phyloP scores from a whole-genome alignment of 1,284 basidiomycete species.

The Puccinia novopanici region DNA sequence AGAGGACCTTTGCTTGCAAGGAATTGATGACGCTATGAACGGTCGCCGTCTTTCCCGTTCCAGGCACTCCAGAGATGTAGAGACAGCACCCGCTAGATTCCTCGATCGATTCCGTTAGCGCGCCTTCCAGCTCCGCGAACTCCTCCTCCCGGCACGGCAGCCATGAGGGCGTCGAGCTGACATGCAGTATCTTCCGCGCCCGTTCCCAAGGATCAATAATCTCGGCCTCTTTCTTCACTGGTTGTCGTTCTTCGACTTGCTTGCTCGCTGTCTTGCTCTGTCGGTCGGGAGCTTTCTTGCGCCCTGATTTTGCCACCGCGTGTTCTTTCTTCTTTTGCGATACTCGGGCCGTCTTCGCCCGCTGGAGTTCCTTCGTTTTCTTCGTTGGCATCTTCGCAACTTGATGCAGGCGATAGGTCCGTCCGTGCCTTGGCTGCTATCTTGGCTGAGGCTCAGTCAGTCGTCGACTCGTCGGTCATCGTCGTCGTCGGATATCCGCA shows the following conservation, averaged over 20 bases:
- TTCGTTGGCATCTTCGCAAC: constrained; percentile 2
- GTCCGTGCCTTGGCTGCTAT: no score
- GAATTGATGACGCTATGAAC: constrained; percentile 88
- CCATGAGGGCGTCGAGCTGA: constrained; percentile 85
- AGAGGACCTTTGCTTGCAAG: constrained; percentile 78
- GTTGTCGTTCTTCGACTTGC: background rate
- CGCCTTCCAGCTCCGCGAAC: constrained; percentile 74
- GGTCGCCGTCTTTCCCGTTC: constrained; percentile 97
- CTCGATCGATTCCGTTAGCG: constrained; percentile 82
- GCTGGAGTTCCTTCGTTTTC: constrained; percentile 7
- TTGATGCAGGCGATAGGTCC: background rate
- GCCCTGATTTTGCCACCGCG: background rate
- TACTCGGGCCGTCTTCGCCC: constrained; percentile 20
- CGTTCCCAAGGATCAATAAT: constrained; percentile 75
- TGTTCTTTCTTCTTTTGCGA: constrained; percentile 28
- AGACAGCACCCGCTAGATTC: constrained; percentile 92
- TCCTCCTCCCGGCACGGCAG: constrained; percentile 89
- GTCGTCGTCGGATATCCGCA: background rate
- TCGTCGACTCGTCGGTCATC: background rate
- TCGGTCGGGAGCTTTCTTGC: constrained; percentile 1
- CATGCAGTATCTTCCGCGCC: constrained; percentile 85
- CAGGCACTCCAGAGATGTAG: constrained; percentile 95
- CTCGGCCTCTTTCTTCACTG: background rate
- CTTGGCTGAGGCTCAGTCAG: background rate
- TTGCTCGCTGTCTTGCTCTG: background rate